Evolutionary conservation across 148 eudicot genomes (phyloP).

Genomic region (Gaultheria prostrata): DNA sequence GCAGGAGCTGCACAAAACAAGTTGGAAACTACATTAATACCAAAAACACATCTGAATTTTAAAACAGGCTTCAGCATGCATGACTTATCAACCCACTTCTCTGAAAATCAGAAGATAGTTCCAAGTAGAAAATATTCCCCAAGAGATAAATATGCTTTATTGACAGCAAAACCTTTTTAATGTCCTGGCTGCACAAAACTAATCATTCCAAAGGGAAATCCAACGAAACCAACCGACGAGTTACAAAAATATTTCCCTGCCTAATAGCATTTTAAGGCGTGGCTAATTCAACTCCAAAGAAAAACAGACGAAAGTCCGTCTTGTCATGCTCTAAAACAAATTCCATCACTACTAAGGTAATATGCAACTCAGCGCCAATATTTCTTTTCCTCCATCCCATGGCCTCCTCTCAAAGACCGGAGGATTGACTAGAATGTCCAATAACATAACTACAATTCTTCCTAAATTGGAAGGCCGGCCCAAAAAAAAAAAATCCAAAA

Average conservation of each 20-base stretch:
- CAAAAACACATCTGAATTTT: not conserved
- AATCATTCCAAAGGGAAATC: too few relatives aligned
- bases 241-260: too few relatives aligned
- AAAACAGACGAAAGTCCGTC: not conserved
- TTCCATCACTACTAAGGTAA: not conserved
- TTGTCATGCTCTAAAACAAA: not conserved
- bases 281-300: constrained; percentile 7
- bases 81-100: not conserved
- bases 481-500: too few relatives aligned
- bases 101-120: not conserved
- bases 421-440: not conserved
- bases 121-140: not conserved
- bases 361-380: not conserved
- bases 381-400: not conserved
- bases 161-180: not conserved
- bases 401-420: not conserved
- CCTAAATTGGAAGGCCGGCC: too few relatives aligned
- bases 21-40: not conserved
- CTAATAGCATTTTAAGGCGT: too few relatives aligned
- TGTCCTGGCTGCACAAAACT: not conserved
- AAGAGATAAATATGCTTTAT: not conserved
- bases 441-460: not conserved
- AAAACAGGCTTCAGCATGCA: not conserved
- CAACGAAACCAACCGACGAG: too few relatives aligned
- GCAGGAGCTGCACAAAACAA: constrained; percentile 56